A percentile compares a stretch with the other conserved stretches of the same genome.
phyloP scores from a whole-genome alignment of 2,329 filamentous ascomycete species.

The Pseudofabraea citricarpa region DNA sequence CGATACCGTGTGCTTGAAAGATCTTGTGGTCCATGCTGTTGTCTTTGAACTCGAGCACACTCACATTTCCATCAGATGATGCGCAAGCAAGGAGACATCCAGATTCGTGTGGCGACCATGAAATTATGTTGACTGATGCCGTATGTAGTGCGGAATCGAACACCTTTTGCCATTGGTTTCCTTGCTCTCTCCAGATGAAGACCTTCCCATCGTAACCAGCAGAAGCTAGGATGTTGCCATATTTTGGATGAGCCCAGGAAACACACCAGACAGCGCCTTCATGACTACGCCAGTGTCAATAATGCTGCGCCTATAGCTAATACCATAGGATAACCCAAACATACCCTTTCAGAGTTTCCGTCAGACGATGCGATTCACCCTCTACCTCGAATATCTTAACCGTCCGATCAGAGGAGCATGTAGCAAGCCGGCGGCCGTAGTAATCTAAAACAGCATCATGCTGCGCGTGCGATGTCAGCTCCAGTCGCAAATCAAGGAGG shows the following conservation, averaged over 20 bases:
- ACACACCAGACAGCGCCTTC: constrained; percentile 98
- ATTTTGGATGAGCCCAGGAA: constrained; percentile 97
- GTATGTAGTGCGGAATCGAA: constrained; percentile 93
- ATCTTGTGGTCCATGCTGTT: constrained; percentile 86
- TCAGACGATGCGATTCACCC: constrained; percentile 81
- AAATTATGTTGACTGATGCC: constrained; percentile 92
- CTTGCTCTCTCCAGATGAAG: constrained; percentile 93
- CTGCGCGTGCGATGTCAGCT: constrained; percentile 39
- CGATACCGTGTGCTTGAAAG: constrained; percentile 87
- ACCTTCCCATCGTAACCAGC: constrained; percentile 97
- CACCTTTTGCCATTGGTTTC: constrained; percentile 72
- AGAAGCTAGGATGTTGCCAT: constrained; percentile 94
- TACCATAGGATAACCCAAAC: constrained; percentile 13
- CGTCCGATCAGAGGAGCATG: constrained; percentile 95
- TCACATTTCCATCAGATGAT: constrained; percentile 88
- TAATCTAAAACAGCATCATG: constrained; percentile 99
- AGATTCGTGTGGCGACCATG: constrained; percentile 95
- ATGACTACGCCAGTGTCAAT: constrained; percentile 54
- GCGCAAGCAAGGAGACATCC: constrained; percentile 94
- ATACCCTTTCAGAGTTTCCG: constrained; percentile 93
- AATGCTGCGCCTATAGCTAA: constrained; percentile 1
- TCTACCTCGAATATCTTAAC: constrained; percentile 99
- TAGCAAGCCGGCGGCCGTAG: constrained; percentile 92
- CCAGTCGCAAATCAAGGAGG: not conserved
- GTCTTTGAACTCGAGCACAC: constrained; percentile 94